Evolutionary conservation across 1,139 yeast species (phyloP).

Genomic region (Citeromyces hawaiiensis): DNA sequence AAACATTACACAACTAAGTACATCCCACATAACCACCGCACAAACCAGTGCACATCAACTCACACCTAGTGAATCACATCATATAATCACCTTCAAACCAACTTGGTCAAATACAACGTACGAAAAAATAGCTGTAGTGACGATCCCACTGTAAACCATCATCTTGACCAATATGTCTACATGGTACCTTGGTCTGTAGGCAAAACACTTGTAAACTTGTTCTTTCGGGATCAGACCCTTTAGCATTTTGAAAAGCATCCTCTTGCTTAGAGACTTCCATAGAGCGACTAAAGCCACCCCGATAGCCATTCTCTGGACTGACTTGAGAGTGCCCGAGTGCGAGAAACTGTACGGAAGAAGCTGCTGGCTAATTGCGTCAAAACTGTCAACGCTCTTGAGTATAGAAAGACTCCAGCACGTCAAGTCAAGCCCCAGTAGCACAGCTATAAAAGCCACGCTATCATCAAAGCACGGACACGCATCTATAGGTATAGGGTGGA

Average conservation of each 20-base stretch:
- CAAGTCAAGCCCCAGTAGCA: slow-evolving; percentile 60
- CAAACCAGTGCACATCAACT: too few relatives aligned
- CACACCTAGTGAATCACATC: background rate
- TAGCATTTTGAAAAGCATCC: slow-evolving; percentile 35
- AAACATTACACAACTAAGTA: too few relatives aligned
- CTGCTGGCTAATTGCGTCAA: background rate
- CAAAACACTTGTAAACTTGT: slow-evolving; percentile 19
- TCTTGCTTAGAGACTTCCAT: slow-evolving; percentile 60
- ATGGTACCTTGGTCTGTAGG: slow-evolving; percentile 45
- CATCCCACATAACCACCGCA: too few relatives aligned
- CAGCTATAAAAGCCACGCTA: slow-evolving; percentile 88
- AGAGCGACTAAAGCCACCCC: slow-evolving; percentile 49
- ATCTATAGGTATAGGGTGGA: slow-evolving; percentile 81
- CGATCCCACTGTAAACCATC: slow-evolving; percentile 64
- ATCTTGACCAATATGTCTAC: slow-evolving; percentile 64
- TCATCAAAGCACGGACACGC: slow-evolving; percentile 96
- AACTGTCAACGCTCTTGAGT: slow-evolving; percentile 3
- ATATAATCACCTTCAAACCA: slow-evolving; percentile 7
- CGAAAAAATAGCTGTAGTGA: slow-evolving; percentile 24
- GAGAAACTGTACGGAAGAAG: slow-evolving; percentile 25
- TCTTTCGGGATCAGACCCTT: slow-evolving; percentile 15
- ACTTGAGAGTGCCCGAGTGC: slow-evolving; percentile 27
- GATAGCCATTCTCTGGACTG: slow-evolving; percentile 30
- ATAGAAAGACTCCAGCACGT: slow-evolving; percentile 29
- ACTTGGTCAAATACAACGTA: slow-evolving; percentile 7